These are phyloP conservation scores for Ophiocordyceps robertsii DNA, from an alignment of 2,329 filamentous ascomycete genomes.

Conservation along the genomic window DNA sequence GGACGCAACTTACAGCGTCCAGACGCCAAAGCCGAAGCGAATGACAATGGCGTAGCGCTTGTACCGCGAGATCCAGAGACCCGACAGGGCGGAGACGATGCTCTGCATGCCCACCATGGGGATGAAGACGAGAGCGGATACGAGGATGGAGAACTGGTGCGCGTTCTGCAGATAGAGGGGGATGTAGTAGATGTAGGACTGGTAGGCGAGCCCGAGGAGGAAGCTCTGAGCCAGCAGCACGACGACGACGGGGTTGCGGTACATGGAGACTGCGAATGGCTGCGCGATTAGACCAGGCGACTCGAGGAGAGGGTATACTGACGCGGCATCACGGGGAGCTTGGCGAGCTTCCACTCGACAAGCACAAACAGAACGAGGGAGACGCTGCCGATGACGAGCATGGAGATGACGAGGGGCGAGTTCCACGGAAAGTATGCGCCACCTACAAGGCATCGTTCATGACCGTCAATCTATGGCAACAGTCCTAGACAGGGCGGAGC, in stretches of 20 bases:
- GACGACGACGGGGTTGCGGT: conserved; percentile 36
- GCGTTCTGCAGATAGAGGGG: conserved; percentile 50
- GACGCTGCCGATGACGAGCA: conserved; percentile 55
- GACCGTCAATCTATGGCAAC: no score
- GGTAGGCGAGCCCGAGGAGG: conserved; percentile 45
- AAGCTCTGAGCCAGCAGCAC: conserved; percentile 45
- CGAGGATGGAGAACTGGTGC: conserved; percentile 15
- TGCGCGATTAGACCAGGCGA: no score
- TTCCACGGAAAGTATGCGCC: conserved; percentile 35
- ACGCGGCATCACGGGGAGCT: conserved; percentile 60
- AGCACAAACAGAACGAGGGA: conserved; percentile 49
- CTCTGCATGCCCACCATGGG: conserved; percentile 35
- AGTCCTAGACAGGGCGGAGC: no score
- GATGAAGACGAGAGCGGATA: conserved; percentile 37
- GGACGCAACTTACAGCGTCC: conserved; percentile 16
- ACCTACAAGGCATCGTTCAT: conserved; percentile 5
- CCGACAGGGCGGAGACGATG: conserved; percentile 31
- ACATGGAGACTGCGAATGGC: conserved; percentile 29
- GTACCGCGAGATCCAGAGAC: conserved; percentile 41
- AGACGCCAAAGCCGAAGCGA: conserved; percentile 24
- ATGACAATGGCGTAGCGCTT: conserved; percentile 48
- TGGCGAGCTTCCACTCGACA: conserved; percentile 56
- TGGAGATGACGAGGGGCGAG: conserved; percentile 55
- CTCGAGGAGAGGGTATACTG: not conserved
- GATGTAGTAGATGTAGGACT: conserved; percentile 45